These are phyloP conservation scores for Leccinum broughii DNA, from an alignment of 768 basidiomycete genomes.

Conservation along the genomic window DNA sequence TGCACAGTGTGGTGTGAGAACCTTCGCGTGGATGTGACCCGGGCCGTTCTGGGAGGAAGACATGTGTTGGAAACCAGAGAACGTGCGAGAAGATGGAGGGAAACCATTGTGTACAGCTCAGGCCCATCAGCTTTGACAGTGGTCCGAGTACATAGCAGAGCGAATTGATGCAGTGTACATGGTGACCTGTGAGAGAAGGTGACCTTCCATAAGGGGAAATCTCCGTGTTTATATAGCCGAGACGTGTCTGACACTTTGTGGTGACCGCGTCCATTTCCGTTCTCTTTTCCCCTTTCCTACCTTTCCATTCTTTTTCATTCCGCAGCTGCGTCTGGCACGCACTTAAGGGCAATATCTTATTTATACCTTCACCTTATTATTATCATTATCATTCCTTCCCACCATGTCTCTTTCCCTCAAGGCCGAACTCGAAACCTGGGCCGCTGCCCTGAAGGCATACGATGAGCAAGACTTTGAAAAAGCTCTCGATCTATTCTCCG, in stretches of 20 bases:
- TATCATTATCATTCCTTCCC: conserved; percentile 5
- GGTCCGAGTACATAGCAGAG: background rate
- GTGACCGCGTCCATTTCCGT: conserved; percentile 24
- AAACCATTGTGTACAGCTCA: no score
- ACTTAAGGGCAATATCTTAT: background rate
- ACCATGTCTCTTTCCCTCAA: conserved; percentile 50
- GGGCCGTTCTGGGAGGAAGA: background rate
- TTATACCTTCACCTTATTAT: background rate
- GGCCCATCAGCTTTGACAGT: background rate
- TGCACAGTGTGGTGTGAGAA: background rate
- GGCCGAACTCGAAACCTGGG: conserved; percentile 84
- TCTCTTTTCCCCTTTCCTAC: background rate
- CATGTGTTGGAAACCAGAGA: background rate
- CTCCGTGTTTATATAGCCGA: background rate
- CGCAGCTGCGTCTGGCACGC: conserved; percentile 31
- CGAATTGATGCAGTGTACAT: conserved; percentile 3
- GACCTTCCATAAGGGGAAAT: conserved; percentile 4
- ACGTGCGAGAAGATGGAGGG: background rate
- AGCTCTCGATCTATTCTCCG: conserved; percentile 74
- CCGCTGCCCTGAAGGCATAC: conserved; percentile 84
- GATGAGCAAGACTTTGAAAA: conserved; percentile 80
- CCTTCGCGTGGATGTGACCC: background rate
- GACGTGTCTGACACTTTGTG: conserved; percentile 5
- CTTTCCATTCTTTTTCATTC: background rate
- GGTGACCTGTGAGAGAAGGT: background rate